Evolutionary conservation across 1,284 basidiomycete genomes (phyloP).

Genomic region (Puccinia polysora): DNA sequence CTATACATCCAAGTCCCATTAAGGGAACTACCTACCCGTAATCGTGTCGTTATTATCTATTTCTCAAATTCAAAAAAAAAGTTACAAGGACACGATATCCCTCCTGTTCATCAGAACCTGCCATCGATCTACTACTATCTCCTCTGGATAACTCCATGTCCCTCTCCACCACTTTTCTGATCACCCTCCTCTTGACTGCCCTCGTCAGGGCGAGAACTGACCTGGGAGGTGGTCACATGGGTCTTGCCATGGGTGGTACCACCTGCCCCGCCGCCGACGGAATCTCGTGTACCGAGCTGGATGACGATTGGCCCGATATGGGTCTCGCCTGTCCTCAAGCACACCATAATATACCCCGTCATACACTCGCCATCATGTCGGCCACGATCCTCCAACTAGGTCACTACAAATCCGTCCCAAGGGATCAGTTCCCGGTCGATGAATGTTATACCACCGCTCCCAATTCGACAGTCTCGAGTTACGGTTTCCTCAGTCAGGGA

Average conservation of each 20-base stretch:
- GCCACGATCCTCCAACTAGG: slow-evolving; percentile 39
- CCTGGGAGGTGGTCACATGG: slow-evolving; percentile 33
- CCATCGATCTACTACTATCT: too few relatives aligned
- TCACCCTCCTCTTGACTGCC: not conserved
- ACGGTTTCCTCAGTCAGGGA: slow-evolving; percentile 38
- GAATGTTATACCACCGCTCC: slow-evolving; percentile 31
- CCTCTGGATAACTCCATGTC: too few relatives aligned
- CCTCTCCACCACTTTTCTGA: not conserved
- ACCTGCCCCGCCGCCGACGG: slow-evolving; percentile 10
- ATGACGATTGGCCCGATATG: slow-evolving; percentile 40
- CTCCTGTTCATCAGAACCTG: too few relatives aligned
- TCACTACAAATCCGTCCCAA: slow-evolving; percentile 24
- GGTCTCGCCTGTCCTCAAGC: slow-evolving; percentile 29
- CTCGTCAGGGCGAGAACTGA: slow-evolving; percentile 1
- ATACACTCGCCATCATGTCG: slow-evolving; percentile 41
- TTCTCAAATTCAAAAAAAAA: too few relatives aligned
- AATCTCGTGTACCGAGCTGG: slow-evolving; percentile 26
- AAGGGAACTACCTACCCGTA: too few relatives aligned
- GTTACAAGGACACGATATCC: too few relatives aligned
- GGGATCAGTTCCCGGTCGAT: slow-evolving; percentile 14
- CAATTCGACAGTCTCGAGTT: slow-evolving; percentile 9
- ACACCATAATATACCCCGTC: slow-evolving; percentile 35
- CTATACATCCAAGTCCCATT: too few relatives aligned
- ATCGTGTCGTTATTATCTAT: too few relatives aligned
- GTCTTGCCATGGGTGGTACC: slow-evolving; percentile 21